Evolutionary conservation across 2,329 filamentous ascomycete genomes (phyloP).

Genomic region (Dissoconium aciculare): DNA sequence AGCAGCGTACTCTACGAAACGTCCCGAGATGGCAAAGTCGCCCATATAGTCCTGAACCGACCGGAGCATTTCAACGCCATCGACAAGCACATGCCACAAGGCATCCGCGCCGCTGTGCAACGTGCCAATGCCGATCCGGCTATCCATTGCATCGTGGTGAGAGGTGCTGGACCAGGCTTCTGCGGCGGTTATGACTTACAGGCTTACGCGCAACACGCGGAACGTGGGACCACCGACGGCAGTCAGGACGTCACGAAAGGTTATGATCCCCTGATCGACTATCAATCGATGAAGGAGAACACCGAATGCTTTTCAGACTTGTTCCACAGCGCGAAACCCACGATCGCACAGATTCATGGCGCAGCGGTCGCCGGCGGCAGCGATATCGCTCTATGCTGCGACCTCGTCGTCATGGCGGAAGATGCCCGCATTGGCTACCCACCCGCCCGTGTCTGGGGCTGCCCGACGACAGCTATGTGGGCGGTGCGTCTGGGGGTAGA

Average conservation of each 20-base stretch:
- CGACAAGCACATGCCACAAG: constrained; percentile 3
- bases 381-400: constrained; percentile 3
- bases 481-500: constrained; percentile 1
- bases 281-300: constrained; percentile 3
- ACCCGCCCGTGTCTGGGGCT: constrained; percentile 3
- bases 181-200: constrained; percentile 7
- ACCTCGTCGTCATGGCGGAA: constrained; percentile 3
- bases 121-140: constrained; percentile 4
- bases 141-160: constrained; percentile 7
- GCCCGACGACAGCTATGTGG: constrained; percentile 4
- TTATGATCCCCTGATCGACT: constrained; percentile 3
- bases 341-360: constrained; percentile 3
- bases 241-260: constrained; percentile 2
- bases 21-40: constrained; percentile 4
- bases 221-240: constrained; percentile 2
- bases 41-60: constrained; percentile 5
- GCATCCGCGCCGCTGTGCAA: constrained; percentile 3
- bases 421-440: constrained; percentile 3
- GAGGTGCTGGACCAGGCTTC: constrained; percentile 5
- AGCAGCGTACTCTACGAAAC: constrained; percentile 4
- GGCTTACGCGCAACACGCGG: constrained; percentile 1
- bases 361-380: constrained; percentile 3
- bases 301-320: constrained; percentile 3
- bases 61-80: constrained; percentile 8
- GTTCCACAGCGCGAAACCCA: constrained; percentile 3